phyloP scores from a whole-genome alignment of 495 filamentous ascomycete species.

The Lichina pygmaea region DNA sequence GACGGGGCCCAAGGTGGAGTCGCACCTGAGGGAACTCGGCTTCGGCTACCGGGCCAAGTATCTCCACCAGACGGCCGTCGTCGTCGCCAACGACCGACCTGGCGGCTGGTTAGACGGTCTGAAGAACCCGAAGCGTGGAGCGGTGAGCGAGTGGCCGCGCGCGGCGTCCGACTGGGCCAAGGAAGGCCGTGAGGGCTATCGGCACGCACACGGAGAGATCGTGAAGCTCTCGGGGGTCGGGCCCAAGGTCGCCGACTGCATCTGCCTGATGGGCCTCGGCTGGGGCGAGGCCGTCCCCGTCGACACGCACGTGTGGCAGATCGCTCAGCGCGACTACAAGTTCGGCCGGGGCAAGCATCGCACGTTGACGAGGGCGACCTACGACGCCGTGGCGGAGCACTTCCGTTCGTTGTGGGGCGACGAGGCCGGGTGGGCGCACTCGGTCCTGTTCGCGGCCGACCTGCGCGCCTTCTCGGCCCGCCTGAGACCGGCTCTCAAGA shows the following conservation, averaged over 20 bases:
- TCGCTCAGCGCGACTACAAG: constrained; percentile 82
- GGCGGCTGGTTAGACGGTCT: constrained; percentile 51
- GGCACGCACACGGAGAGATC: constrained; percentile 55
- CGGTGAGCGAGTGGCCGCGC: constrained; percentile 23
- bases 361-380: constrained; percentile 64
- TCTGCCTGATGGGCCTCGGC: constrained; percentile 90
- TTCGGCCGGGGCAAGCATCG: constrained; percentile 70
- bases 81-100: constrained; percentile 36
- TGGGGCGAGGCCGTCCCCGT: constrained; percentile 89
- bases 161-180: constrained; percentile 23
- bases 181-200: constrained; percentile 41
- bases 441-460: constrained; percentile 87
- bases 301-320: constrained; percentile 97
- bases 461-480: constrained; percentile 56
- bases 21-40: constrained; percentile 50
- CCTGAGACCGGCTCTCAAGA: constrained; percentile 23
- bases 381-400: constrained; percentile 70
- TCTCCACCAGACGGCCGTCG: constrained; percentile 55
- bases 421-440: constrained; percentile 93
- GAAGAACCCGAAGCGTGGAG: constrained; percentile 26
- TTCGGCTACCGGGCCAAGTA: constrained; percentile 94
- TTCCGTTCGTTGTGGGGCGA: constrained; percentile 80
- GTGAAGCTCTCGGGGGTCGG: constrained; percentile 64
- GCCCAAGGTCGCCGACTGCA: constrained; percentile 91
- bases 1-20: constrained; percentile 39